phyloP scores from a whole-genome alignment of 495 filamentous ascomycete genomes.

The Cryomyces antarcticus region DNA sequence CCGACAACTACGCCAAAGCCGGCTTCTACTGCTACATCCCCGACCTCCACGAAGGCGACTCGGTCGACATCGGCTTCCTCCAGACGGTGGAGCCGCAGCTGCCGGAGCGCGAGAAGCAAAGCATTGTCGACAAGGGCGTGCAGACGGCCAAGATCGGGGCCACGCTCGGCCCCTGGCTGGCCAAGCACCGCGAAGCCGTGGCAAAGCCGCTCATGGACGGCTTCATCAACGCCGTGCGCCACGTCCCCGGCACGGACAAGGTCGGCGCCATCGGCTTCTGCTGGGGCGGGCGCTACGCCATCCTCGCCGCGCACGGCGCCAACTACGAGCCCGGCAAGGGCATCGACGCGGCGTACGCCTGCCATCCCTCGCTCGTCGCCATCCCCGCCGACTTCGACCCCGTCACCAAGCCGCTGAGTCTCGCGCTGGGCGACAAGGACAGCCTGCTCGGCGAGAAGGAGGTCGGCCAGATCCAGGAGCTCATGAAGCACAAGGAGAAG shows the following conservation, averaged over 20 bases:
- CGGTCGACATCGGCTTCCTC: constrained; percentile 9
- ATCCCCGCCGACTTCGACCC: constrained; percentile 14
- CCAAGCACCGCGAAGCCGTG: constrained; percentile 14
- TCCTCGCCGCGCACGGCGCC: constrained; percentile 6
- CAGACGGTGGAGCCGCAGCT: constrained; percentile 15
- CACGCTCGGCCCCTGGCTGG: constrained; percentile 13
- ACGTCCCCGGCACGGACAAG: constrained; percentile 15
- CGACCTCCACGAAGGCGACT: constrained; percentile 15
- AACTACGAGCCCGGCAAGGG: constrained; percentile 2
- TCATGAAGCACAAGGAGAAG: constrained; percentile 17
- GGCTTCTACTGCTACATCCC: constrained; percentile 15
- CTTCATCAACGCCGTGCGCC: constrained; percentile 12
- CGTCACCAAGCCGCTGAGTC: constrained; percentile 9
- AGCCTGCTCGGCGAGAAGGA: constrained; percentile 11
- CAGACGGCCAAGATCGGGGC: constrained; percentile 10
- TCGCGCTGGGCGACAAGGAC: constrained; percentile 14
- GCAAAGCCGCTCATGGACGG: constrained; percentile 12
- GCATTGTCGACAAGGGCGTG: constrained; percentile 6
- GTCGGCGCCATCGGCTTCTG: constrained; percentile 17
- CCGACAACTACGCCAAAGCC: constrained; percentile 12
- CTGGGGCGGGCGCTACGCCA: constrained; percentile 16
- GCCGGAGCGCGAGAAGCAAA: constrained; percentile 6
- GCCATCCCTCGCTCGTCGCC: constrained; percentile 13
- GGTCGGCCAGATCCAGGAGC: constrained; percentile 11
- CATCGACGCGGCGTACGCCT: constrained; percentile 13